Percentiles rank a stretch among this genome's conserved stretches.
phyloP scores from a whole-genome alignment of 2,329 filamentous ascomycete species.

The Colletotrichum siamense region DNA sequence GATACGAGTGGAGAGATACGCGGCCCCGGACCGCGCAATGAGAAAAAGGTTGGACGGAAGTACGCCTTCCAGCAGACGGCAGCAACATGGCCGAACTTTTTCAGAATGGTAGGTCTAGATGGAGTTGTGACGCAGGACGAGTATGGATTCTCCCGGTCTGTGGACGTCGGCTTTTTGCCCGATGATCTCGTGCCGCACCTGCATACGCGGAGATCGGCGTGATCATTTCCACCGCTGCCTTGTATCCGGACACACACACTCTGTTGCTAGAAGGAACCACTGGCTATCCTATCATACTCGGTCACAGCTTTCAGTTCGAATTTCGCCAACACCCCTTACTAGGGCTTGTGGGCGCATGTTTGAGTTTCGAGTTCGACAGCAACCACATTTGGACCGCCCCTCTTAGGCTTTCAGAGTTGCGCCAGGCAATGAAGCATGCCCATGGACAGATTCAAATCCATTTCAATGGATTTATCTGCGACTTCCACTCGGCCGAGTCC shows the following conservation, averaged over 20 bases:
- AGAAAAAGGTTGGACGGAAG: not conserved
- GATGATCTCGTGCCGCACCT: not conserved
- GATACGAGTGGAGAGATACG: not conserved
- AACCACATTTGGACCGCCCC: not conserved
- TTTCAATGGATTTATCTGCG: too few relatives aligned
- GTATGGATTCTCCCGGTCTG: not conserved
- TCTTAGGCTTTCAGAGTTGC: too few relatives aligned
- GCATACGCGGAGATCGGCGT: not conserved
- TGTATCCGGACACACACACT: not conserved
- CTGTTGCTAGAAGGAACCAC: not conserved
- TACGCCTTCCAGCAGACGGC: not conserved
- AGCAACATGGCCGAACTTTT: not conserved
- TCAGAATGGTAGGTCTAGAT: not conserved
- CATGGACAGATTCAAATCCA: too few relatives aligned
- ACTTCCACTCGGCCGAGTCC: too few relatives aligned
- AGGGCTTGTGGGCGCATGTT: not conserved
- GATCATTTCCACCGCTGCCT: not conserved
- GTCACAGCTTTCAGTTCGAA: not conserved
- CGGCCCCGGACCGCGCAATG: not conserved
- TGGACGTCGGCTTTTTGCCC: not conserved
- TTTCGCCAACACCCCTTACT: not conserved
- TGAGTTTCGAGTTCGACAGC: too few relatives aligned
- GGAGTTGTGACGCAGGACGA: not conserved
- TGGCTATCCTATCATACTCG: not conserved
- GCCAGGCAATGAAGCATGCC: not conserved